Base-by-base conservation (phyloP, 805 yeast genomes). In the Nakazawaea laoshanensis region DNA sequence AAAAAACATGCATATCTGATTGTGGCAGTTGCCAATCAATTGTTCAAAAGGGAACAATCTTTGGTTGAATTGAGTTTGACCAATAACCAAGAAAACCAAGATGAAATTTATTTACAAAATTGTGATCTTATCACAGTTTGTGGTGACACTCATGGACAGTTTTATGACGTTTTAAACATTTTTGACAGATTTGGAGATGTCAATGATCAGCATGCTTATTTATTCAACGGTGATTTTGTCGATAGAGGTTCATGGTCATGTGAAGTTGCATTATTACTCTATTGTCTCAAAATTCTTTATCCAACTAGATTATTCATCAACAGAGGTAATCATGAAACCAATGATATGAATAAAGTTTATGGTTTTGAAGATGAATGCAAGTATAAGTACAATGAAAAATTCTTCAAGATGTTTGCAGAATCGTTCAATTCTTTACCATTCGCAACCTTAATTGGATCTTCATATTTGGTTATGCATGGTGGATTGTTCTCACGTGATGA, bases 191-290 rank as follows among this genome's bases (percentile, higher is more conserved):
- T 76, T 49, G 97, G 97, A 11, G 57, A 65, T 45, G 94, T 89
- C 1, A 50, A 65, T 4, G 61, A 66, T 3, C 55, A 60, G 3
- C 96, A 88, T 52, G 67, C 76, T 4, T 92, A 84, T 51, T 57
- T 92, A 30, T 89, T 92, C 63, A 92, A 92, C 49, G 98, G 98
- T 27, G 98, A 92, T 58, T 89, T 92, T 58, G 98, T 92, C 4
- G 98, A 92, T 54, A 70, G 98, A 49, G 98, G 98, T 5, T 83
- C 95, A 12, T 89, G 98, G 97, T 86, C 96, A 4, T 84, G 95
- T 50, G 98, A 92, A 53, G 95, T 92, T 29, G 96, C 96, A 2
- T 59, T 92, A 29, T 63, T 81, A 19, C 66, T 85, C 27, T 87
- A 83, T 53, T 67, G 78, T 9, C 69, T 84, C 55, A 92, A 92